phyloP scores from a whole-genome alignment of 768 basidiomycete species.

The Leucocoprinus leucothites region DNA sequence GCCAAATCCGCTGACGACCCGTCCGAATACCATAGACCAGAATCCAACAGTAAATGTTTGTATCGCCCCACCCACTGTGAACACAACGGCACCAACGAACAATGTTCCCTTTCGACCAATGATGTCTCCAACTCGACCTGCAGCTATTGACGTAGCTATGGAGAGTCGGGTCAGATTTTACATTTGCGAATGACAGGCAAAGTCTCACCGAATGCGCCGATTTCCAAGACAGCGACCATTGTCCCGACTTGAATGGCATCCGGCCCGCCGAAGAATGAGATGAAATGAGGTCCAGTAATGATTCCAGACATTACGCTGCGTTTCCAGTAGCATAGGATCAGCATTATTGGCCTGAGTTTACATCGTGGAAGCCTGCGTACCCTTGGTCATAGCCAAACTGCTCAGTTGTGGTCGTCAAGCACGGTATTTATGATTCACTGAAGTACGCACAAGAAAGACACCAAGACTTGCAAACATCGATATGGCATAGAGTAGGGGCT shows the following conservation, averaged over 20 bases:
- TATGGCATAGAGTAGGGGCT: constrained; percentile 65
- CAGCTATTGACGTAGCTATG: constrained; percentile 73
- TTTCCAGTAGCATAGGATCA: neutral
- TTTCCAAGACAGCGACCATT: constrained; percentile 89
- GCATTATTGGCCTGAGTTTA: constrained; percentile 6
- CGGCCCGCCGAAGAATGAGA: constrained; percentile 71
- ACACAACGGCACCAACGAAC: constrained; percentile 69
- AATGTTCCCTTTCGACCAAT: constrained; percentile 75
- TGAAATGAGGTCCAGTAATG: constrained; percentile 81
- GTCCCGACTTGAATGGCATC: constrained; percentile 67
- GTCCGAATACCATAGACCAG: constrained; percentile 66
- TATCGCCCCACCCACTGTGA: constrained; percentile 72
- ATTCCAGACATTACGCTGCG: constrained; percentile 78
- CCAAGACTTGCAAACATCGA: constrained; percentile 76
- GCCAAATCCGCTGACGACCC: constrained; percentile 72
- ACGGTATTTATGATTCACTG: constrained; percentile 14
- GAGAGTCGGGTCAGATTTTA: neutral
- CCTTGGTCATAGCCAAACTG: constrained; percentile 82
- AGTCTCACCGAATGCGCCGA: constrained; percentile 75
- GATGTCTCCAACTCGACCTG: constrained; percentile 74
- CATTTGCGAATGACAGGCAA: no score
- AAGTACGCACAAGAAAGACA: constrained; percentile 63
- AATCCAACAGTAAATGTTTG: constrained; percentile 74
- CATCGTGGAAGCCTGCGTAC: constrained; percentile 31
- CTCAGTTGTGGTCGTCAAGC: constrained; percentile 11